Conservation (phyloP, 805 yeast genomes). For the Geotrichum ghanense region DNA sequence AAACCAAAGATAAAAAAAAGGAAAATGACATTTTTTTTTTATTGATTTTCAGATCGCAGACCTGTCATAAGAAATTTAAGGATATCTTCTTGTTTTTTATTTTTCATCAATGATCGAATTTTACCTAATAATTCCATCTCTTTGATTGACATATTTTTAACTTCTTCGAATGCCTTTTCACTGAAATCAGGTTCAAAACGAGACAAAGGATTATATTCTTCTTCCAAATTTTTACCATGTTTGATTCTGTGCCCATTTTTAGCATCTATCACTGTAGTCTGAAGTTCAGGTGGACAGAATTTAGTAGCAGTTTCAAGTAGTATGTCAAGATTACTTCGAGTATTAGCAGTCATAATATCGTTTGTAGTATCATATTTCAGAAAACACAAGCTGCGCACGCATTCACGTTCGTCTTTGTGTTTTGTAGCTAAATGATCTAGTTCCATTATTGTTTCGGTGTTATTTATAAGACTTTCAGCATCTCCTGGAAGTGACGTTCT, state of each 20-base stretch:
- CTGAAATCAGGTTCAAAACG: not conserved
- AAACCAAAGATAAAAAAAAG: not conserved
- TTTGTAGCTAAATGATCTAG: conserved; percentile 23
- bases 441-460: conserved; percentile 27
- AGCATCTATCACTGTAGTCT: not conserved
- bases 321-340: conserved; percentile 16
- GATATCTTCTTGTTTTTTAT: conserved; percentile 60
- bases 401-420: conserved; percentile 21
- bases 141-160: conserved; percentile 21
- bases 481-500: conserved; percentile 30
- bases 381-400: conserved; percentile 28
- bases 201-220: not conserved
- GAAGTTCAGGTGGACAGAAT: not conserved
- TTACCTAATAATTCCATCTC: conserved; percentile 43
- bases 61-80: conserved; percentile 37
- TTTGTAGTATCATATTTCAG: conserved; percentile 23
- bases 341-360: conserved; percentile 24
- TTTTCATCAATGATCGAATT: conserved; percentile 48
- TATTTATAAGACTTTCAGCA: conserved; percentile 22
- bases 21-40: not conserved
- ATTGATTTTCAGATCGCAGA: too few species aligned
- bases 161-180: conserved; percentile 3
- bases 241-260: conserved; percentile 5
- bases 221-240: conserved; percentile 12
- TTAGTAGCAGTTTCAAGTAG: conserved; percentile 29